Conservation (phyloP, 2,329 filamentous ascomycete species). For the Venturia aucupariae region DNA sequence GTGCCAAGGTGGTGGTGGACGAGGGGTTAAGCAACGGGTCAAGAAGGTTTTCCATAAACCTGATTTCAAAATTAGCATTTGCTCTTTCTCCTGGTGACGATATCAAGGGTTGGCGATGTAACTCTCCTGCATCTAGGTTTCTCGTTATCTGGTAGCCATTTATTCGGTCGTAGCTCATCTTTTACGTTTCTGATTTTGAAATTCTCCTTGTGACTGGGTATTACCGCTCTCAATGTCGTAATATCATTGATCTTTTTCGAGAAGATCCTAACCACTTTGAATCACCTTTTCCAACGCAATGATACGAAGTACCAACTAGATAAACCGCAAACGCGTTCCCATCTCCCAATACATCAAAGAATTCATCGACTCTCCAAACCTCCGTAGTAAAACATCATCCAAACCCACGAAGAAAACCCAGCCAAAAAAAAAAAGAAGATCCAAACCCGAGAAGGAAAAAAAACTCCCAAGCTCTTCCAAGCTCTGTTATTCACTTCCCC, state of each 20-base stretch:
- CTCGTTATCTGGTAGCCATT: conserved; percentile 31
- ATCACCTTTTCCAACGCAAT: conserved; percentile 31
- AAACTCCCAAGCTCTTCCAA: too few species aligned
- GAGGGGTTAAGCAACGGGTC: conserved; percentile 18
- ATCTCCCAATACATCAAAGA: too few species aligned
- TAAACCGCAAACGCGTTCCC: too few species aligned
- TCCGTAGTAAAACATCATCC: too few species aligned
- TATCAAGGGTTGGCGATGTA: not conserved
- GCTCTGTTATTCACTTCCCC: too few species aligned
- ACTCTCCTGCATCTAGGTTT: conserved; percentile 30
- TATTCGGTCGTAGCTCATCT: conserved; percentile 28
- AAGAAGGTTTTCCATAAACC: conserved; percentile 19
- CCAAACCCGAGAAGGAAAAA: too few species aligned
- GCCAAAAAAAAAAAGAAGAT: too few species aligned
- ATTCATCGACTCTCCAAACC: too few species aligned
- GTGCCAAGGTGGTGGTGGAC: too few species aligned
- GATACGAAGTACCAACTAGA: too few species aligned
- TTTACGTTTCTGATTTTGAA: conserved; percentile 26
- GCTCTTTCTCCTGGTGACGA: too few species aligned
- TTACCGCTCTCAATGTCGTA: conserved; percentile 17
- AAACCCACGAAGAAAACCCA: too few species aligned
- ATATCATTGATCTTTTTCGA: conserved; percentile 20
- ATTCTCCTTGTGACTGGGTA: conserved; percentile 28
- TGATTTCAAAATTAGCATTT: not conserved
- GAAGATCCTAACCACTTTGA: conserved; percentile 21